phyloP scores from a whole-genome alignment of 208 protist species.

The Wallacemonas sp. region DNA sequence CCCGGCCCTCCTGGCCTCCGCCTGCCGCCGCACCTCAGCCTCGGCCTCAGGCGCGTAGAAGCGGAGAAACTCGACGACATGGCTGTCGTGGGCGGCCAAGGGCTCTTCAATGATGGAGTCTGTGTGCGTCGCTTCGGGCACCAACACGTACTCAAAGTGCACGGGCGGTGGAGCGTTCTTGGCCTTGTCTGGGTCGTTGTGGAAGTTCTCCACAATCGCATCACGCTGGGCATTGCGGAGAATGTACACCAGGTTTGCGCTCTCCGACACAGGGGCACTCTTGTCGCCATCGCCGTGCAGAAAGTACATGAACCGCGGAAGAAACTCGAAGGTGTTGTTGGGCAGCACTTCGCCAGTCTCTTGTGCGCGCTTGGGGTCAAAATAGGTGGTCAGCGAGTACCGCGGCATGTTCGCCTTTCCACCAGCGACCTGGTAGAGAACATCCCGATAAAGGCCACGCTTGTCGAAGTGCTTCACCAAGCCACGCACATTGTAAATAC shows the following conservation, averaged over 20 bases:
- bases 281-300: conserved; percentile 83
- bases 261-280: conserved; percentile 77
- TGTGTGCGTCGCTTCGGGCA: conserved; percentile 76
- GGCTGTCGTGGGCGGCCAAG: conserved; percentile 48
- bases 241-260: conserved; percentile 62
- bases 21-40: conserved; percentile 21
- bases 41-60: conserved; percentile 44
- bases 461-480: conserved; percentile 49
- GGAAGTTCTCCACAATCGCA: conserved; percentile 29
- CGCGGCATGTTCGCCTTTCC: conserved; percentile 37
- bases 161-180: conserved; percentile 32
- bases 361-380: conserved; percentile 42
- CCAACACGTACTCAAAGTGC: conserved; percentile 65
- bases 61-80: conserved; percentile 72
- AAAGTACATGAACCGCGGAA: conserved; percentile 78
- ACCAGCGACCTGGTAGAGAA: conserved; percentile 51
- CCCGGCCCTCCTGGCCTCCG: background rate
- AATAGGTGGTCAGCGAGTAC: conserved; percentile 62
- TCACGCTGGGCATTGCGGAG: conserved; percentile 69
- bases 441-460: conserved; percentile 47
- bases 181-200: conserved; percentile 20
- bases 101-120: conserved; percentile 84
- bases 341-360: conserved; percentile 72
- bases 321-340: conserved; percentile 82
- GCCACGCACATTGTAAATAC: conserved; percentile 63